Evolutionary conservation across 495 filamentous ascomycete species (phyloP), one percentile per base, ranked within the genome.

Genomic region (Xylaria castorea): DNA sequence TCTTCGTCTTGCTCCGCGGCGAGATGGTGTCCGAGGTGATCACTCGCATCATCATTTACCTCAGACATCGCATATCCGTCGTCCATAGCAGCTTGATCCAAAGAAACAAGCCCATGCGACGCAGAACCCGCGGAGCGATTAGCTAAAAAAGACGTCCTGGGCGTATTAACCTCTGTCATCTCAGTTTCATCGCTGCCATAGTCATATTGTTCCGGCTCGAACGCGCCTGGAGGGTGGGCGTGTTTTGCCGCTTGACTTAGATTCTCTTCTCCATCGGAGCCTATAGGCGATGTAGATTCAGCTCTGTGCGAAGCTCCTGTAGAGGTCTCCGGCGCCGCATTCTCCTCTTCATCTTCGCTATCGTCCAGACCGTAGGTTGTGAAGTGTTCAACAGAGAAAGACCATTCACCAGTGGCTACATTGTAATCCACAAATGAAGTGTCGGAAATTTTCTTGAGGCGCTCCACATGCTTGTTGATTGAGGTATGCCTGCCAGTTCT

Each of bases 331-430:
- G 77, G 80, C 85, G 79, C 85, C 79, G 82, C 42, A 79, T 82
- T 89, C 75, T 82, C 83, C 62, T 87, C 88, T 20, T 94, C 92
- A 58, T 94, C 91, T 34, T 93, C 92, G 55, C 95, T 92, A 74
- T 96, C 93, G 73, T 94, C 92, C 63, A 98, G 85, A n/a, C 91
- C 94, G 80, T 99, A 99, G 11, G 94, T 97, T 20, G 94, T 97
- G 81, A 94, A 99, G 81, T 99, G 96, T 71, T 94, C 90, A 50
- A 99, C 96, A 25, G 85, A 90, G 84, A 99, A 99, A 8, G 88
- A 87, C 96, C 96, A 99, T 32, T 92, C 88, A 66, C 96, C 96
- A 40, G 89, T 93, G 25, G 92, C 87, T 50, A 79, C 83, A 51
- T 95, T 87, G 80, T 97, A 99, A 71, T 86, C 84, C 61, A 94